Percentiles rank a stretch among this genome's conserved stretches.
These are phyloP conservation scores for Pythium dissotocum DNA, from an alignment of 352 stramenopile species.

Conservation along the genomic window DNA sequence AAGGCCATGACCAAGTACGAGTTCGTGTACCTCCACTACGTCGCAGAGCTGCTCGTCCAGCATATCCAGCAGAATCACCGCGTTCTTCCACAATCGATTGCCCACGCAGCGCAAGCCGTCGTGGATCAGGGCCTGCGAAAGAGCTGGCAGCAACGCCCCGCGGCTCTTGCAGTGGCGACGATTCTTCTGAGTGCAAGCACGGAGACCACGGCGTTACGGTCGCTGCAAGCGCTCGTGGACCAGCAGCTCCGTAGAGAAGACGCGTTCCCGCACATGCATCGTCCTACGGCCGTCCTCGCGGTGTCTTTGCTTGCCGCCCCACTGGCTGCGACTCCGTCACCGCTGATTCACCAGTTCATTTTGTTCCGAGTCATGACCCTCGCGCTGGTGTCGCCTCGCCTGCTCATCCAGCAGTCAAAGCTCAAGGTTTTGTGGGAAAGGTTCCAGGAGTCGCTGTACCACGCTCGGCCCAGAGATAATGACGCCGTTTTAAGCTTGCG, in stretches of 20 bases:
- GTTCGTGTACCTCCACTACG: constrained; percentile 16
- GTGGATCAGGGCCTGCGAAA: neutral
- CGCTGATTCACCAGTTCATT: constrained; percentile 18
- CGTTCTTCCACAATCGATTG: neutral
- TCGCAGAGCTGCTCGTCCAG: constrained; percentile 1
- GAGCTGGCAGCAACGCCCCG: neutral
- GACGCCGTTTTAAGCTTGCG: neutral
- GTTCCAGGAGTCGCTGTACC: constrained; percentile 16
- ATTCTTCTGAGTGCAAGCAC: constrained; percentile 13
- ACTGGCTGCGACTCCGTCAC: constrained; percentile 4
- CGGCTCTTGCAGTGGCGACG: constrained; percentile 2
- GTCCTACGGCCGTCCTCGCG: constrained; percentile 1
- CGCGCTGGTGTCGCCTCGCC: constrained; percentile 3
- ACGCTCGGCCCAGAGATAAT: neutral
- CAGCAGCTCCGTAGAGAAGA: constrained; percentile 4
- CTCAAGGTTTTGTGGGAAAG: neutral
- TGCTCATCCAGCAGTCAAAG: neutral
- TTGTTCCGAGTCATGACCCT: constrained; percentile 12
- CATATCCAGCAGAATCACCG: constrained; percentile 16
- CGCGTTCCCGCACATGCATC: constrained; percentile 10
- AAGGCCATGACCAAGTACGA: constrained; percentile 19
- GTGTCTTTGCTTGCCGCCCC: neutral
- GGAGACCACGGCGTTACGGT: neutral
- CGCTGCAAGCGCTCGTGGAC: neutral
- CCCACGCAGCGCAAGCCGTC: neutral